phyloP scores from a whole-genome alignment of 805 yeast species.

The Lachancea mirantina region DNA sequence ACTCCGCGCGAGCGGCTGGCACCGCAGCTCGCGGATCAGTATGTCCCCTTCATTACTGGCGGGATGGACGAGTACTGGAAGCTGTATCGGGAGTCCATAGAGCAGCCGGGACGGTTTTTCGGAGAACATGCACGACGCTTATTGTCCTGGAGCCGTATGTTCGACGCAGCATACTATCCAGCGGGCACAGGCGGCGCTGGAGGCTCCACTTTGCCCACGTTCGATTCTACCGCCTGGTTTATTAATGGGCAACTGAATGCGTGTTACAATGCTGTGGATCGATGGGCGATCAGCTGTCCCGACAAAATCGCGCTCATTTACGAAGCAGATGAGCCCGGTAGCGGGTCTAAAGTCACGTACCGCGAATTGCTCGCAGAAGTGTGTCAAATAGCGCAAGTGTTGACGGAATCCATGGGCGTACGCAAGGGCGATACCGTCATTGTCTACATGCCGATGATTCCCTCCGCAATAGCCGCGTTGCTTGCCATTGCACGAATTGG shows the following conservation, averaged over 20 bases:
- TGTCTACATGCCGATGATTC: conserved; percentile 79
- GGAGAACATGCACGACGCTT: conserved; percentile 67
- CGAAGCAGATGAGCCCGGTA: conserved; percentile 74
- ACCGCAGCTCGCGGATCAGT: conserved; percentile 22
- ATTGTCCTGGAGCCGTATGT: conserved; percentile 75
- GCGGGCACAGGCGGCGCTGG: conserved; percentile 33
- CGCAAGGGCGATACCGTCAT: conserved; percentile 82
- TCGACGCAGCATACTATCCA: conserved; percentile 44
- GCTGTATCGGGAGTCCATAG: conserved; percentile 67
- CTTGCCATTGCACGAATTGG: conserved; percentile 76
- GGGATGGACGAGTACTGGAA: conserved; percentile 60
- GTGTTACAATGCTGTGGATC: conserved; percentile 72
- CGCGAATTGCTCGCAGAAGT: conserved; percentile 67
- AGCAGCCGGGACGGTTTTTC: conserved; percentile 74
- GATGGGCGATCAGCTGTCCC: conserved; percentile 69
- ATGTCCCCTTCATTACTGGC: conserved; percentile 46
- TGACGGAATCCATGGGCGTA: conserved; percentile 54
- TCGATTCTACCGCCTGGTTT: conserved; percentile 62
- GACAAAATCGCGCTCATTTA: conserved; percentile 67
- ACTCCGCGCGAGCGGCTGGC: conserved; percentile 19
- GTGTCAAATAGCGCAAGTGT: conserved; percentile 62
- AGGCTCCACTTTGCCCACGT: too few species aligned
- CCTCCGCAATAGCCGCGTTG: conserved; percentile 68
- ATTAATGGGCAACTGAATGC: conserved; percentile 76
- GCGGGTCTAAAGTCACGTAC: conserved; percentile 56